Evolutionary conservation across 2,329 filamentous ascomycete genomes (phyloP).

Genomic region (Metarhizium sp.): DNA sequence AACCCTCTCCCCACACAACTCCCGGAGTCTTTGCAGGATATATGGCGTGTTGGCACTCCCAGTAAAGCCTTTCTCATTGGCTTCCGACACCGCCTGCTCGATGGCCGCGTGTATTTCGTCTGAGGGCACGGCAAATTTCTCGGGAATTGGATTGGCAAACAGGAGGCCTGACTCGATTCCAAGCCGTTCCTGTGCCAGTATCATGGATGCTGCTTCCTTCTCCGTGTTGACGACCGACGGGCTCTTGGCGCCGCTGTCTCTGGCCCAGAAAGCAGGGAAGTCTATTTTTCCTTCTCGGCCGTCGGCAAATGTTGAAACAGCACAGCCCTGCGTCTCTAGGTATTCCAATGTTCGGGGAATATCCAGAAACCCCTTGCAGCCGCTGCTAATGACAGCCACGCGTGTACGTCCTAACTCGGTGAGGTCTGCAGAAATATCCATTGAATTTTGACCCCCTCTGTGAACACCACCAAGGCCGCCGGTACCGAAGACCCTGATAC

Average conservation of each 20-base stretch:
- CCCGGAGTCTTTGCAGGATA: slow-evolving; percentile 67
- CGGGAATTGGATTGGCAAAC: slow-evolving; percentile 83
- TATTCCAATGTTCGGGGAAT: slow-evolving; percentile 80
- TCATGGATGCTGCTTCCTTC: slow-evolving; percentile 79
- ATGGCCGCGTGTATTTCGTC: slow-evolving; percentile 62
- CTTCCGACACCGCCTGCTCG: slow-evolving; percentile 56
- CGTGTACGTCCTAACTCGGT: slow-evolving; percentile 86
- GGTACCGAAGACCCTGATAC: slow-evolving; percentile 88
- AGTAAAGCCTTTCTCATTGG: slow-evolving; percentile 51
- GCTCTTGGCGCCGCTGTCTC: slow-evolving; percentile 75
- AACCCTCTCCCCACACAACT: slow-evolving; percentile 63
- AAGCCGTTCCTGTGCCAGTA: slow-evolving; percentile 66
- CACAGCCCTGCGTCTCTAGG: slow-evolving; percentile 62
- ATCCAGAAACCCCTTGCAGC: slow-evolving; percentile 94
- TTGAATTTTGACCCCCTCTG: slow-evolving; percentile 71
- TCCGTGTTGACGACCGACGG: slow-evolving; percentile 68
- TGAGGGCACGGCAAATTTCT: slow-evolving; percentile 59
- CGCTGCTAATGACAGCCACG: slow-evolving; percentile 79
- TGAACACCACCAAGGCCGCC: slow-evolving; percentile 93
- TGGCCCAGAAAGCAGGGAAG: slow-evolving; percentile 87
- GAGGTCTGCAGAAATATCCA: slow-evolving; percentile 93
- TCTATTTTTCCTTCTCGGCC: slow-evolving; percentile 63
- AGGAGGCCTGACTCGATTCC: slow-evolving; percentile 69
- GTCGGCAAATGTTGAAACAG: slow-evolving; percentile 84
- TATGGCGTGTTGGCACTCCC: slow-evolving; percentile 81